Conservation (phyloP, 2,329 filamentous ascomycete species). For the Neophaeococcomyces aloes region DNA sequence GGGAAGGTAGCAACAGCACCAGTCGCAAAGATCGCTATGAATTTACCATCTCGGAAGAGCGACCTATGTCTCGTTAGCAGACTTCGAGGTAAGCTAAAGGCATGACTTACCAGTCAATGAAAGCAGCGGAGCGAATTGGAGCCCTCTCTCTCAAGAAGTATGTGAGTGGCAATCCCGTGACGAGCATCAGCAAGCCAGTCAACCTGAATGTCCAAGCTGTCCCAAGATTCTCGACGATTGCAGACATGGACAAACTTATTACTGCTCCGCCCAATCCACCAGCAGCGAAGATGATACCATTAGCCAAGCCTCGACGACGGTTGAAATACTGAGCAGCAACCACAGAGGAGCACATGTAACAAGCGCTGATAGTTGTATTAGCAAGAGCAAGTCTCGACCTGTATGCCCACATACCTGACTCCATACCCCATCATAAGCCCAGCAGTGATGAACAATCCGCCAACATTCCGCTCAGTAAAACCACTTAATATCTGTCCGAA, state of each 20-base stretch:
- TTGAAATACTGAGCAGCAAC: constrained; percentile 46
- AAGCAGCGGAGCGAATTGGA: constrained; percentile 29
- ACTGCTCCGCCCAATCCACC: constrained; percentile 47
- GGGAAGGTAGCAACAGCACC: constrained; percentile 47
- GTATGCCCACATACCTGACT: constrained; percentile 24
- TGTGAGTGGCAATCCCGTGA: constrained; percentile 46
- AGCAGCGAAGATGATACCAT: constrained; percentile 44
- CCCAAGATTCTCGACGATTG: constrained; percentile 37
- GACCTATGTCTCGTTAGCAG: constrained; percentile 26
- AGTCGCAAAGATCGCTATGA: constrained; percentile 43
- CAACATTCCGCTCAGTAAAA: constrained; percentile 36
- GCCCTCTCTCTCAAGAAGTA: constrained; percentile 42
- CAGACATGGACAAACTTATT: constrained; percentile 41
- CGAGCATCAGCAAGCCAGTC: constrained; percentile 42
- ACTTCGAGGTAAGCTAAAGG: not conserved
- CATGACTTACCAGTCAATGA: constrained; percentile 41
- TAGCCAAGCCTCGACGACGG: constrained; percentile 44
- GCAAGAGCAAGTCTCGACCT: no score
- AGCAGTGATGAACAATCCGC: constrained; percentile 38
- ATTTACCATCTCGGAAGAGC: constrained; percentile 43
- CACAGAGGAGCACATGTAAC: constrained; percentile 38
- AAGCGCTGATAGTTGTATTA: constrained; percentile 8
- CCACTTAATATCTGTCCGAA: constrained; percentile 39
- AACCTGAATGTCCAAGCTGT: constrained; percentile 44
- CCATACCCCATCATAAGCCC: constrained; percentile 40